phyloP scores from a whole-genome alignment of 129 eudicot species.

The Silybum marianum region DNA sequence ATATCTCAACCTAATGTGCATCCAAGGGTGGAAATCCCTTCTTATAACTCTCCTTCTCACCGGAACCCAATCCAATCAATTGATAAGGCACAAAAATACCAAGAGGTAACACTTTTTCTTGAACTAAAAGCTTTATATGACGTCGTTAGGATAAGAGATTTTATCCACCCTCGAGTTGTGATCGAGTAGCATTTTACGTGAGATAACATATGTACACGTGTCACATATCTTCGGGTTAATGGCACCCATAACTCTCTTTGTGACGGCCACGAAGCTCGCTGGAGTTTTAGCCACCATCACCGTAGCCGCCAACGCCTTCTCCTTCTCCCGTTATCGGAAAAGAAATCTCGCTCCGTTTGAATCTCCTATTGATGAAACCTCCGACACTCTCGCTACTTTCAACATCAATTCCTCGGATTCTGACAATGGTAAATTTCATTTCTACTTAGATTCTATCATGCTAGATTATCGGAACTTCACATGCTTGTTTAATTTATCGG shows the following conservation, averaged over 20 bases:
- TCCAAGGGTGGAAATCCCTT: no score
- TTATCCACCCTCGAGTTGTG: slow-evolving; percentile 1
- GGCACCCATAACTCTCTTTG: slow-evolving; percentile 53
- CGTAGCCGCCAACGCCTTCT: slow-evolving; percentile 82
- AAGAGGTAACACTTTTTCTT: no score
- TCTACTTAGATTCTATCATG: not conserved
- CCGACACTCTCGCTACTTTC: slow-evolving; percentile 74
- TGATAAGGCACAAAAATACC: no score
- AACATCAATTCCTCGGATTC: slow-evolving; percentile 52
- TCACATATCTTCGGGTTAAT: slow-evolving; percentile 32
- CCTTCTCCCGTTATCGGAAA: slow-evolving; percentile 69
- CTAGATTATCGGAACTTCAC: not conserved
- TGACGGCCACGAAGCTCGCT: slow-evolving; percentile 92
- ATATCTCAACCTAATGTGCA: no score
- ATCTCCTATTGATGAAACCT: slow-evolving; percentile 83
- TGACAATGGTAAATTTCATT: slow-evolving; percentile 11
- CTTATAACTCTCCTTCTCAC: no score
- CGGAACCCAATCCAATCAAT: no score
- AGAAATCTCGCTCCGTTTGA: slow-evolving; percentile 62
- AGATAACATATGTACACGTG: slow-evolving; percentile 33
- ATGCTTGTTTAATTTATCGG: not conserved
- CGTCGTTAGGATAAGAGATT: not conserved
- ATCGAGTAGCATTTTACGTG: not conserved
- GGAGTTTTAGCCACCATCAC: slow-evolving; percentile 66
- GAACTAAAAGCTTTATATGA: not conserved